phyloP scores from a whole-genome alignment of 75 land plant genomes.

The Picea sitchensis region DNA sequence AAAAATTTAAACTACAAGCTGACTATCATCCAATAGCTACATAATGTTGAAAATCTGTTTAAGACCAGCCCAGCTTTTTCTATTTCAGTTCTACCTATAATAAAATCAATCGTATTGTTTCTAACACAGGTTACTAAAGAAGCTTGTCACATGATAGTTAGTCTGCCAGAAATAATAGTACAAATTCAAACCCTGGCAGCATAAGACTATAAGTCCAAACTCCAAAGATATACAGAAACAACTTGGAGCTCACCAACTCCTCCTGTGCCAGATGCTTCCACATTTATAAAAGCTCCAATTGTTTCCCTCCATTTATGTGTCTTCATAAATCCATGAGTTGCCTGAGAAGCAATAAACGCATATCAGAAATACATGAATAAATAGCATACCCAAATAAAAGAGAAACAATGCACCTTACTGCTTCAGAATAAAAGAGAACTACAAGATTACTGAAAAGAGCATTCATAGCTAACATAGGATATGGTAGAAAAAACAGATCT shows the following conservation, averaged over 20 bases:
- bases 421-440: background rate
- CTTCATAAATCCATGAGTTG: conserved; percentile 86
- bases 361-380: background rate
- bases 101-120: background rate
- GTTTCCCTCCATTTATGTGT: conserved; percentile 76
- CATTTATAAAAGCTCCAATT: conserved; percentile 87
- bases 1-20: background rate
- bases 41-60: background rate
- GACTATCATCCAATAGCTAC: background rate
- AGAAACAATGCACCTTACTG: background rate
- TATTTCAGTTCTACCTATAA: background rate
- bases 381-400: background rate
- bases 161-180: background rate
- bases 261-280: conserved; percentile 93
- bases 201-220: background rate
- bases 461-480: background rate
- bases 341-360: conserved; percentile 32
- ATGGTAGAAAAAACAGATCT: background rate
- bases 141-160: background rate
- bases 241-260: conserved; percentile 56
- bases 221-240: background rate
- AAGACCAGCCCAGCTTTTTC: background rate
- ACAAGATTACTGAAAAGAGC: background rate
- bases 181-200: background rate
- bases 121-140: background rate